phyloP scores from a whole-genome alignment of 1,139 yeast species.

The Zygoascus hellenicus region DNA sequence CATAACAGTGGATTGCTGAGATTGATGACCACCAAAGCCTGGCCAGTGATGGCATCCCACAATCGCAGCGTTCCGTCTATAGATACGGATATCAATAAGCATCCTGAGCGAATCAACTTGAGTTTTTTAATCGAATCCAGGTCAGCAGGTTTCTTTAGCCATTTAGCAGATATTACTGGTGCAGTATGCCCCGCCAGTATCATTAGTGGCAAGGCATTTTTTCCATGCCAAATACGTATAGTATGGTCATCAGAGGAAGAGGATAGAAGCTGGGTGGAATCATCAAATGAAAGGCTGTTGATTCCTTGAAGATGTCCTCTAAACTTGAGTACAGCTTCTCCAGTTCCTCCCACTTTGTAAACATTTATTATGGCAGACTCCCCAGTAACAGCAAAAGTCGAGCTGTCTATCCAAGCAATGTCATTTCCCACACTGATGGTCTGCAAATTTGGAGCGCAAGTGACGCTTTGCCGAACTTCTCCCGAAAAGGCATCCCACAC shows the following conservation, averaged over 20 bases:
- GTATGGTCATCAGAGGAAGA: conserved; percentile 73
- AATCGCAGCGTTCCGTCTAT: conserved; percentile 65
- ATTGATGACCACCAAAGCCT: conserved; percentile 36
- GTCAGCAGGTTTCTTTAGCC: conserved; percentile 24
- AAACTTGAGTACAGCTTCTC: conserved; percentile 52
- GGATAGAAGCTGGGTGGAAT: conserved; percentile 49
- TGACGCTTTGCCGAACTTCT: conserved; percentile 36
- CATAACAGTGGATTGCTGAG: conserved; percentile 48
- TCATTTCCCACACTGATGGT: conserved; percentile 40
- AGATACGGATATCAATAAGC: conserved; percentile 44
- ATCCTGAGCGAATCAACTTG: conserved; percentile 14
- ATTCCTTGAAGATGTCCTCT: conserved; percentile 65
- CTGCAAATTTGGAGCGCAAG: conserved; percentile 28
- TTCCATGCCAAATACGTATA: conserved; percentile 60
- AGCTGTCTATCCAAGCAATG: conserved; percentile 67
- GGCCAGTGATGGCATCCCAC: conserved; percentile 55
- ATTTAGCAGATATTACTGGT: conserved; percentile 28
- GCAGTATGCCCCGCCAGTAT: conserved; percentile 29
- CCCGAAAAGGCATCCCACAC: conserved; percentile 54
- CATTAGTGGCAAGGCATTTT: conserved; percentile 25
- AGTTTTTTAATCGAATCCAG: conserved; percentile 5
- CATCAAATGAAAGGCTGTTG: conserved; percentile 52
- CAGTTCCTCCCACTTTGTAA: conserved; percentile 45
- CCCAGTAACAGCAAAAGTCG: conserved; percentile 67
- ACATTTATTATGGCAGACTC: conserved; percentile 52